Conservation (phyloP, 1,139 yeast species). For the Blastobotrys arbuscula region DNA sequence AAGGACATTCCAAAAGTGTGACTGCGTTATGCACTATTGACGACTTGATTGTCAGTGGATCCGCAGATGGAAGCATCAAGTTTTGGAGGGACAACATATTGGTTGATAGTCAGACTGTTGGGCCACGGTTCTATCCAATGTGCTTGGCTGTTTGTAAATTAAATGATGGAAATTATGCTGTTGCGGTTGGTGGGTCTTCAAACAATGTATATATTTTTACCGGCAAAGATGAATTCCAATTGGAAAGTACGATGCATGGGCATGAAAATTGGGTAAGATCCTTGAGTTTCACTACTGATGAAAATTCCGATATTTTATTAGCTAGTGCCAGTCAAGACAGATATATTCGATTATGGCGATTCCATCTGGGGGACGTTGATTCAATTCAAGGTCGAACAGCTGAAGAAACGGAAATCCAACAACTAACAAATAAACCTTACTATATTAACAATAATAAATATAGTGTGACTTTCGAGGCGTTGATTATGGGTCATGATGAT, state of each 20-base stretch:
- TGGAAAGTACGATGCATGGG: slow-evolving; percentile 60
- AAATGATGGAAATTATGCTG: slow-evolving; percentile 39
- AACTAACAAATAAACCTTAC: slow-evolving; percentile 27
- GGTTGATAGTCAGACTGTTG: slow-evolving; percentile 20
- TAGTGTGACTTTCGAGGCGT: slow-evolving; percentile 79
- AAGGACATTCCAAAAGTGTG: slow-evolving; percentile 43
- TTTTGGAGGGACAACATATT: slow-evolving; percentile 40
- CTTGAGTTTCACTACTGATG: slow-evolving; percentile 51
- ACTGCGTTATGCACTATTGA: slow-evolving; percentile 42
- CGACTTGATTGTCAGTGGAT: slow-evolving; percentile 51
- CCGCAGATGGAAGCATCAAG: slow-evolving; percentile 55
- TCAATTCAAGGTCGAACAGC: slow-evolving; percentile 18
- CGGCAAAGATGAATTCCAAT: slow-evolving; percentile 19
- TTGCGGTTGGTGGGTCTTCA: slow-evolving; percentile 79
- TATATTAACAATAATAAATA: slow-evolving; percentile 27
- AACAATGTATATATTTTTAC: slow-evolving; percentile 49
- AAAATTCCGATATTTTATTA: slow-evolving; percentile 50
- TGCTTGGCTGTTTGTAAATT: slow-evolving; percentile 40
- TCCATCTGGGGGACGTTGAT: slow-evolving; percentile 46
- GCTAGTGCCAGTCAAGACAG: slow-evolving; percentile 91
- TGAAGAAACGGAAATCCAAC: slow-evolving; percentile 18
- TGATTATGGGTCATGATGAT: slow-evolving; percentile 97
- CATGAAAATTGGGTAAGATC: slow-evolving; percentile 94
- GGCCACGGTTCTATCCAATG: slow-evolving; percentile 57
- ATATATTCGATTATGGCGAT: slow-evolving; percentile 80